Base-by-base conservation (phyloP, 2,329 filamentous ascomycete genomes). In the Fusarium citri region DNA sequence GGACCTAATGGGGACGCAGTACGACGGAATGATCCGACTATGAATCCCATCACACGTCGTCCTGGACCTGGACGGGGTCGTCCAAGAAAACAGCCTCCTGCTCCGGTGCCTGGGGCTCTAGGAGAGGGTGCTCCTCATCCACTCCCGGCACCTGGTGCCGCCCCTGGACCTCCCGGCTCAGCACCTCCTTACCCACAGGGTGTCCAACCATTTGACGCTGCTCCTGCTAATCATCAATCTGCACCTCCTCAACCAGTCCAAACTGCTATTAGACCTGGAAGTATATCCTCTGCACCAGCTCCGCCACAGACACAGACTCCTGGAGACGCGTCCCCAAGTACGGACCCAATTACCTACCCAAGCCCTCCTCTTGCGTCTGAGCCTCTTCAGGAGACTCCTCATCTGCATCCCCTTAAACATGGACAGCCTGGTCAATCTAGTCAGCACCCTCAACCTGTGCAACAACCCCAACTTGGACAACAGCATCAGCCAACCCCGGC, bases 11-110 rank as follows among this genome's bases (percentile, higher is more conserved):
- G 72, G 12, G 81, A 84, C 22, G 79, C 65, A 43, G 69, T 80
- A 23, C 77, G 80, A 43, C 83, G 79, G 61, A 42, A 79, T 57
- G 87, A 89, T 71, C 87, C 87, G 11, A 84, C 83, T 1, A 55
- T 80, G 67, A 88, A 89, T 60, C 87, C 87, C 53, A 88, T 89
- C 71, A 89, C 86, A n/a, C 82, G 87, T 18, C 83, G 87, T 26
- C 87, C 87, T 6, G 87, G 87, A 0, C 87, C 87, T 6, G 87
- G 87, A 15, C 83, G 87, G 46, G 86, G 86, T 3, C 81, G 87
- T 9, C 85, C 86, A 0, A 80, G 83, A 55, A 89, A 88, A 74
- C 77, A 79, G 42, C 77, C 78, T n/a, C 69, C 73, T 41, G 70
- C 56, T 43, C 40, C 69, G 22, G 56, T 63, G 2, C n/a, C 50